Evolutionary conservation across 2,329 filamentous ascomycete genomes (phyloP).

Genomic region (Aspergillus ibericus): DNA sequence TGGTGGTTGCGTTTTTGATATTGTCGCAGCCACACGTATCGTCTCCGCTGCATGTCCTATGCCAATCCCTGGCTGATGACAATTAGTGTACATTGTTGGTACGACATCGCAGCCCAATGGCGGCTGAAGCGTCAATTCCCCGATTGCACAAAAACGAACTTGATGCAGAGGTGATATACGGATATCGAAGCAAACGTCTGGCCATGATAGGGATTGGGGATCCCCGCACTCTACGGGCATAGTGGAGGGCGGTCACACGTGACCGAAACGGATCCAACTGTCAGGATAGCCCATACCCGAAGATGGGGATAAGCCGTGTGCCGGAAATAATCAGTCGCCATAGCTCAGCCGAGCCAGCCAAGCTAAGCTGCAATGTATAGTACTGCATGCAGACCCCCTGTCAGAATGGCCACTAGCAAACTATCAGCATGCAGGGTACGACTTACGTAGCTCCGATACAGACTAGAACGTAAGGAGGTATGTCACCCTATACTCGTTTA

Average conservation of each 20-base stretch:
- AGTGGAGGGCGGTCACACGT: slow-evolving; percentile 10
- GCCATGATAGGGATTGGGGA: neutral
- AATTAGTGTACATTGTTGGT: slow-evolving; percentile 5
- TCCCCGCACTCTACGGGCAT: neutral
- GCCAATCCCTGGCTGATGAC: slow-evolving; percentile 1
- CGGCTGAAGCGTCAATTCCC: neutral
- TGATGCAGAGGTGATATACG: neutral
- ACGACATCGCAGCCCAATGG: slow-evolving; percentile 1
- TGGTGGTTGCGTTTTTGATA: neutral
- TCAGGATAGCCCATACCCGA: slow-evolving; percentile 7
- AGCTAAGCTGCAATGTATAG: slow-evolving; percentile 1
- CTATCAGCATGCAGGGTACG: neutral
- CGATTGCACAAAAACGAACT: neutral
- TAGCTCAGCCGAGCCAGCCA: neutral
- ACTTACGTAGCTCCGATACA: neutral
- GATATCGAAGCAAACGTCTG: neutral
- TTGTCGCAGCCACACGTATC: slow-evolving; percentile 7
- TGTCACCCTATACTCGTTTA: neutral
- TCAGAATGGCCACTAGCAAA: neutral
- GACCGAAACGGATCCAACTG: slow-evolving; percentile 13
- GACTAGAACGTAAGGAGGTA: neutral
- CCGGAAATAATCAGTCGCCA: neutral
- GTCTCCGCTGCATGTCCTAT: neutral
- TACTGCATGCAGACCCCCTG: neutral
- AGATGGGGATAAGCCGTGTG: neutral